Evolutionary conservation across 148 eudicot genomes (phyloP).

Genomic region (Spergularia bocconei): DNA sequence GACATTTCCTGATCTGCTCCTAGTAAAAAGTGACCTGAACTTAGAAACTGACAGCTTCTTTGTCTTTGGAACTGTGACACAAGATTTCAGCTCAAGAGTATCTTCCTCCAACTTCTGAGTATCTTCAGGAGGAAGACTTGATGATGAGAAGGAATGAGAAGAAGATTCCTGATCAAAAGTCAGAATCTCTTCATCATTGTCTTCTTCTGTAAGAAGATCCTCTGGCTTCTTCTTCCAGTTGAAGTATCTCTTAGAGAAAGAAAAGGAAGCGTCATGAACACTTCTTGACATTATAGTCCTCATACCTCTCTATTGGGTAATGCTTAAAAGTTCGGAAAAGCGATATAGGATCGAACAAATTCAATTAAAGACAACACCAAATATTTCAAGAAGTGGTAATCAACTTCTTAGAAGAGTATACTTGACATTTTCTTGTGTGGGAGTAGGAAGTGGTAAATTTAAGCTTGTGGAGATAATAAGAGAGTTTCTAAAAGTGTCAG

Average conservation of each 20-base stretch:
- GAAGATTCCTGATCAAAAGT: constrained; percentile 37
- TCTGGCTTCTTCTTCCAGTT: constrained; percentile 50
- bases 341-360: background rate
- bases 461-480: too few relatives aligned
- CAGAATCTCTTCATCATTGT: constrained; percentile 35
- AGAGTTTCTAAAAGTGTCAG: too few relatives aligned
- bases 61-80: constrained; percentile 4
- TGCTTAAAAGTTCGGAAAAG: background rate
- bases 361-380: too few relatives aligned
- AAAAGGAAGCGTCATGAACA: constrained; percentile 66
- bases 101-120: constrained; percentile 4
- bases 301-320: constrained; percentile 29
- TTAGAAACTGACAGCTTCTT: constrained; percentile 45
- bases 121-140: constrained; percentile 16
- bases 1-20: constrained; percentile 23
- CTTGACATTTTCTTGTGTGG: too few relatives aligned
- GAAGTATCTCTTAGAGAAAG: constrained; percentile 83
- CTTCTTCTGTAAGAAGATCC: constrained; percentile 16
- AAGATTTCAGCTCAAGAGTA: constrained; percentile 21
- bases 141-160: constrained; percentile 32
- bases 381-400: too few relatives aligned
- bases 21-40: constrained; percentile 50
- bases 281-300: constrained; percentile 69
- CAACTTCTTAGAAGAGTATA: too few relatives aligned
- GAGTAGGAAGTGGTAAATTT: too few relatives aligned